These are phyloP conservation scores for Raffaelea ambrosiae DNA, from an alignment of 2,329 filamentous ascomycete species.

Conservation along the genomic window DNA sequence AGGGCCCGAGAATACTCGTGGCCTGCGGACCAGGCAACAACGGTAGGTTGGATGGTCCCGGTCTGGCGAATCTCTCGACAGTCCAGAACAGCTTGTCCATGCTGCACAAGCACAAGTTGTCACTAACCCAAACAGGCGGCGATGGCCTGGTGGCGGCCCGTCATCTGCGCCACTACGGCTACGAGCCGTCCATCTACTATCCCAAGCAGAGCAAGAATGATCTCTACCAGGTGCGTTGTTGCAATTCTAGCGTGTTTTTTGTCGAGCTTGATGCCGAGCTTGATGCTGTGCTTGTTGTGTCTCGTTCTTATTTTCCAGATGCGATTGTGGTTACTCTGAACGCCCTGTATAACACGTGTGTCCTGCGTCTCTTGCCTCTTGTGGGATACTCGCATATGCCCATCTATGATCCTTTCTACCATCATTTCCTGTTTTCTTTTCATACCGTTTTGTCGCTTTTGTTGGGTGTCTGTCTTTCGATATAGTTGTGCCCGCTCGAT, in stretches of 20 bases:
- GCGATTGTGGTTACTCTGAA: too few species aligned
- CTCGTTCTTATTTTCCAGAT: not conserved
- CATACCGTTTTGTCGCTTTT: not conserved
- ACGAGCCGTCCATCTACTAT: constrained; percentile 81
- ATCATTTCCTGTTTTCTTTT: too few species aligned
- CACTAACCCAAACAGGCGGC: constrained; percentile 49
- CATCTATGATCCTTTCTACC: too few species aligned
- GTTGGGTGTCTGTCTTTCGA: not conserved
- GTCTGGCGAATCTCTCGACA: not conserved
- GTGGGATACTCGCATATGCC: too few species aligned
- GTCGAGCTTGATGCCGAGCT: not conserved
- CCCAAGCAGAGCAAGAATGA: constrained; percentile 89
- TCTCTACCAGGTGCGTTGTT: constrained; percentile 61
- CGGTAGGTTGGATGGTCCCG: too few species aligned
- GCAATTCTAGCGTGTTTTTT: not conserved
- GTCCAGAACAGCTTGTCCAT: not conserved
- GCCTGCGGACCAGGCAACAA: constrained; percentile 84
- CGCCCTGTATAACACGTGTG: too few species aligned
- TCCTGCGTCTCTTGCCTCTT: too few species aligned
- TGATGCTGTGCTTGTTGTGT: not conserved
- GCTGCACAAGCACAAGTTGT: too few species aligned
- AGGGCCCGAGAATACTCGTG: constrained; percentile 67
- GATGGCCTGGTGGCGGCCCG: constrained; percentile 92
- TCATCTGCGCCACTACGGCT: constrained; percentile 87
- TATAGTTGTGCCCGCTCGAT: not conserved